Evolutionary conservation across 2,329 filamentous ascomycete species (phyloP), one percentile per base, ranked within the genome.

Genomic region (Diaporthe caulivora): DNA sequence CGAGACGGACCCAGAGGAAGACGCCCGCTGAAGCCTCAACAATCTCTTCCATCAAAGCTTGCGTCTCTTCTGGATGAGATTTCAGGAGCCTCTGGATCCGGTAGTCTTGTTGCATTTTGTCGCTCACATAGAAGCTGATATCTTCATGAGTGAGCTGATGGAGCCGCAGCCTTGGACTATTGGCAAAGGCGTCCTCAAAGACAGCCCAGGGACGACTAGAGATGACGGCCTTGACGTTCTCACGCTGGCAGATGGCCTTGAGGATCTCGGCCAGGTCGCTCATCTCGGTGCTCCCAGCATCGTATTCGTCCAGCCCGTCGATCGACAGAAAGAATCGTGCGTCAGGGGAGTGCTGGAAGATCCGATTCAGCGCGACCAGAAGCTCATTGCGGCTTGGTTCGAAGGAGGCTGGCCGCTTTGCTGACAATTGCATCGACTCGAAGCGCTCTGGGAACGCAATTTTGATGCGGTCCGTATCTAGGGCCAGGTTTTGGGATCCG

Each of bases 361-460:
- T 47, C 42, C 42, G 31, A 13, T 64, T 64, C 10, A 64, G 26
- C 11, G 58, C 58, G 24, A 47, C 4, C 26, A 64, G 5, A 5
- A 64, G 58, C 58, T 64, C 58, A 6, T 64, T 64, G 42, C 58
- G 58, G 58, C 58, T 64, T 15, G 58, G 58, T 10, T 64, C 58
- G 42, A 64, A 64, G 1, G 58, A 47, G 18, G 26, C 11, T 15
- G 58, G 58, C 58, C 58, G 58, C 26, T 49, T 49, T 3, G 60
- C 47, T 34, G 42, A 64, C 2, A 49, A 11, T 13, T 49, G 60
- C 42, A 64, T 64, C 7, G 42, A 64, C 1, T 49, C 42, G 18
- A 64, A 64, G 60, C 60, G 60, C 29, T 49, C 60, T 6, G 60
- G 29, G 21, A 49, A 64, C 11, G 40, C 58, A 26, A 49, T 17